Conservation (phyloP, 345 rosid species). For the Lagerstroemia speciosa region DNA sequence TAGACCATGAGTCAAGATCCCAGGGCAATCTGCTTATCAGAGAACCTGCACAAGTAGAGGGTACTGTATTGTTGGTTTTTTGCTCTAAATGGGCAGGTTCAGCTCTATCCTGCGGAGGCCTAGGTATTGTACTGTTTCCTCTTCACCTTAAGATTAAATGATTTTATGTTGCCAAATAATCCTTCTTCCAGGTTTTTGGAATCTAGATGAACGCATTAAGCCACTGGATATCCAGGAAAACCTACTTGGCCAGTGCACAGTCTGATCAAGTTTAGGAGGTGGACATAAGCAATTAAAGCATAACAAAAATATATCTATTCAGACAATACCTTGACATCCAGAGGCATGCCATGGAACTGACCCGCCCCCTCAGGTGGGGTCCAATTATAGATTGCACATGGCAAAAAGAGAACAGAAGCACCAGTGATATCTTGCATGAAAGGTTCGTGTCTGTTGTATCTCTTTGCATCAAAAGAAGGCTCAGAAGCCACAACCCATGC, state of each 20-base stretch:
- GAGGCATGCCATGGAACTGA: conserved; percentile 96
- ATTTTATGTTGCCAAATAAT: too few relatives aligned
- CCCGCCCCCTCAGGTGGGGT: conserved; percentile 99
- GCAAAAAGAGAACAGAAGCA: conserved; percentile 65
- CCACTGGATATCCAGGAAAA: too few relatives aligned
- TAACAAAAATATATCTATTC: not conserved
- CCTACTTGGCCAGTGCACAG: not conserved
- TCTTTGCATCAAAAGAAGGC: conserved; percentile 48
- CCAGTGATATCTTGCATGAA: conserved; percentile 49
- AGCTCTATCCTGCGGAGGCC: not conserved
- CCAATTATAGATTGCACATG: conserved; percentile 82
- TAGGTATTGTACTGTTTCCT: not conserved
- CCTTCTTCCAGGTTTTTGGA: not conserved
- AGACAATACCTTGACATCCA: conserved; percentile 68
- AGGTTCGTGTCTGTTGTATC: conserved; percentile 54
- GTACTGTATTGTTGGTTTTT: not conserved
- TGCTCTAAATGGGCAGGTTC: not conserved
- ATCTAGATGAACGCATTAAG: not conserved
- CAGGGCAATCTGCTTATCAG: not conserved
- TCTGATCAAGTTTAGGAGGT: not conserved
- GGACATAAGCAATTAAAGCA: not conserved
- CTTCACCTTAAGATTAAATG: too few relatives aligned
- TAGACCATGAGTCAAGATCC: not conserved
- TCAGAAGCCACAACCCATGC: conserved; percentile 59
- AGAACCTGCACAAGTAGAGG: not conserved